Percentiles rank a stretch among this genome's conserved stretches.
phyloP scores from a whole-genome alignment of 495 filamentous ascomycete genomes.

The Pseudomonodictys pantanalensis region DNA sequence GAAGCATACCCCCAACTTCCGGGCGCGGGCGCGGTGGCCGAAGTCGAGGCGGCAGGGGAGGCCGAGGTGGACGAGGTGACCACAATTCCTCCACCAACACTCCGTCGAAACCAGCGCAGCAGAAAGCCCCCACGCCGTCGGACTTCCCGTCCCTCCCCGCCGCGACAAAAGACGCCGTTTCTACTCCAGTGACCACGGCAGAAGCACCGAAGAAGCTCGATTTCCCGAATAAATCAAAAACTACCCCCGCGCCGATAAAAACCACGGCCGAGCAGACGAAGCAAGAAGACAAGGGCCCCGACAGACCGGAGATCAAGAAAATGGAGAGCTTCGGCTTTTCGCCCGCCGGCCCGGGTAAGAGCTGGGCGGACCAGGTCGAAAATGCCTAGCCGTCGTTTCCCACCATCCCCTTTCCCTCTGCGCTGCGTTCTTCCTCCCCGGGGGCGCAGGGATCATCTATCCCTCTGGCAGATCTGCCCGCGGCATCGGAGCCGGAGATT shows the following conservation, averaged over 20 bases:
- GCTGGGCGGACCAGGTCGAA: slow-evolving; percentile 38
- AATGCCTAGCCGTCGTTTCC: no score
- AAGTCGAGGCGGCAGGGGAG: slow-evolving; percentile 3
- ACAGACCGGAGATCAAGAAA: slow-evolving; percentile 18
- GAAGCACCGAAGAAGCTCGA: slow-evolving; percentile 26
- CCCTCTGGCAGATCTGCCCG: no score
- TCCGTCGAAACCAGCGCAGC: slow-evolving; percentile 2
- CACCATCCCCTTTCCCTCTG: no score
- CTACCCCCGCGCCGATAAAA: neutral
- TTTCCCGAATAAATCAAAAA: slow-evolving; percentile 23
- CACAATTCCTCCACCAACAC: slow-evolving; percentile 1
- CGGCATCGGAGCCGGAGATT: no score
- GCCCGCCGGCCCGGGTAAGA: slow-evolving; percentile 16
- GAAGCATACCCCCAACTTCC: neutral
- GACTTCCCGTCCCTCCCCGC: slow-evolving; percentile 38
- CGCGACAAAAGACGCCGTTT: neutral
- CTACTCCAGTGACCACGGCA: neutral
- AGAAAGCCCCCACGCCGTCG: slow-evolving; percentile 25
- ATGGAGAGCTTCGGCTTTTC: slow-evolving; percentile 25
- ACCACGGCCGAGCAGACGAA: neutral
- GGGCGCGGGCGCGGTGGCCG: slow-evolving; percentile 17
- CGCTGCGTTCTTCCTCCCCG: no score
- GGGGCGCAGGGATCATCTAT: no score
- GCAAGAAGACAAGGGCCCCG: neutral
- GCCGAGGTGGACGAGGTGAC: slow-evolving; percentile 25